Conservation (phyloP, 2,329 filamentous ascomycete genomes). For the Cryphonectria parasitica region DNA sequence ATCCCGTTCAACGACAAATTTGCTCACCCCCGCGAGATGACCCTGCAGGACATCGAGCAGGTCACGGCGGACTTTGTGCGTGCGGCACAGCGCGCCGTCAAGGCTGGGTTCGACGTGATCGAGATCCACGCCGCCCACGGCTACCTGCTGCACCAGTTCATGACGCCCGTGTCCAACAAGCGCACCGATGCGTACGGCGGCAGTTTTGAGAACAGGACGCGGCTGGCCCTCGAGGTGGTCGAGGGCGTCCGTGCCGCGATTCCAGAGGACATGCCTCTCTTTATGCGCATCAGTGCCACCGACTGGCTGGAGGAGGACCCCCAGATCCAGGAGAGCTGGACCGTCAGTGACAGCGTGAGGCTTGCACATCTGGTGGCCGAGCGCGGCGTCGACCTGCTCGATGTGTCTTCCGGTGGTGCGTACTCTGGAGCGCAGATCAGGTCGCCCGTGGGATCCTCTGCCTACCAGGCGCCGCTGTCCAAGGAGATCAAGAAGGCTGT, state of each 20-base stretch:
- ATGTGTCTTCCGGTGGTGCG: constrained; percentile 71
- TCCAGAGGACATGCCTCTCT: constrained; percentile 70
- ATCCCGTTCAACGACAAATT: constrained; percentile 36
- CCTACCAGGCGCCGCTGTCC: constrained; percentile 73
- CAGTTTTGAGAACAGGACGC: constrained; percentile 71
- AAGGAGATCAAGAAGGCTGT: constrained; percentile 72
- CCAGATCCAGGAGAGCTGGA: constrained; percentile 62
- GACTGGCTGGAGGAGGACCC: constrained; percentile 71
- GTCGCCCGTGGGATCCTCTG: constrained; percentile 46
- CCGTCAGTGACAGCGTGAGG: constrained; percentile 62
- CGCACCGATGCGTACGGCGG: constrained; percentile 71
- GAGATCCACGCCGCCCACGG: constrained; percentile 81
- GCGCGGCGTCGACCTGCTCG: constrained; percentile 73
- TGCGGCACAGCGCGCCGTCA: constrained; percentile 57
- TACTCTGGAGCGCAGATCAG: constrained; percentile 63
- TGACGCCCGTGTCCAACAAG: constrained; percentile 71
- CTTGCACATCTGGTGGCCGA: constrained; percentile 68
- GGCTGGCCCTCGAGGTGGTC: constrained; percentile 69
- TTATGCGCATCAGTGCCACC: constrained; percentile 73
- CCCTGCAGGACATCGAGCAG: constrained; percentile 64
- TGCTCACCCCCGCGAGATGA: constrained; percentile 62
- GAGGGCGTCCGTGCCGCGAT: constrained; percentile 65
- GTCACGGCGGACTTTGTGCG: constrained; percentile 64
- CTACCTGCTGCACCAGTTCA: constrained; percentile 72
- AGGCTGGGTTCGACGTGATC: constrained; percentile 68